Base-by-base conservation (phyloP, 345 rosid species). In the Euphorbia lathyris region DNA sequence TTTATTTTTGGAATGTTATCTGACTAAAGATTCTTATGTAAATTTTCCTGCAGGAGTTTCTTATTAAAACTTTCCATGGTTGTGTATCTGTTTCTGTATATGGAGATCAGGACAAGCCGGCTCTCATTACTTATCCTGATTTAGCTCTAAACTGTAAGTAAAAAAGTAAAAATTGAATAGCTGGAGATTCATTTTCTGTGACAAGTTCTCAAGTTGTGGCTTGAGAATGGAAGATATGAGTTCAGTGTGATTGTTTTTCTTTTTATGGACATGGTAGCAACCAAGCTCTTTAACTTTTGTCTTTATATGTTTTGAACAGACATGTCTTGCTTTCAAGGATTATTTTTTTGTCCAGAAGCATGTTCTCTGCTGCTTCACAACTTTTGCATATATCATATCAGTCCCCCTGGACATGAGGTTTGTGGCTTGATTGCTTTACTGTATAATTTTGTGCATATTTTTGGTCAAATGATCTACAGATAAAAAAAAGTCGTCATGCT, bases 321-420 rank as follows among this genome's bases (percentile, higher is more conserved):
- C 85, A 78, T 85, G 70, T 96, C 91, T 42, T 90, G 96, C 71
- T 90, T 89, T 74, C 98, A 96, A 86, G 95, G 96, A 75, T 80
- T 96, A 56, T 85, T 96, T 75, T 90, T 83, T 76, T 92, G 94
- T 76, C 88, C 91, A 17, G 98, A 96, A 79, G 93, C 98, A 65
- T 85, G 87, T 78, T 89, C 98, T 50, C 80, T 96, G 83, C 82
- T 96, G 53, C 94, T 92, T 29, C 93, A 90, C 86, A 96, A 90
- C 85, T 96, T 96, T 71, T 92, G 99, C 81, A 83, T 90, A 78
- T 96, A 92, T 80, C 99, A 96, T 75, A 89, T 96, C 68, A 87
- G 89, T 80, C 98, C 99, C 69, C 93, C 97, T 26, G 98, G 97
- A 70, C 98, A 96, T 59, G 97, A 96, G 98, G 98, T 90, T 80